Percentiles rank a stretch among this genome's conserved stretches.
phyloP scores from a whole-genome alignment of 768 basidiomycete genomes.

The Mycena galericulata region DNA sequence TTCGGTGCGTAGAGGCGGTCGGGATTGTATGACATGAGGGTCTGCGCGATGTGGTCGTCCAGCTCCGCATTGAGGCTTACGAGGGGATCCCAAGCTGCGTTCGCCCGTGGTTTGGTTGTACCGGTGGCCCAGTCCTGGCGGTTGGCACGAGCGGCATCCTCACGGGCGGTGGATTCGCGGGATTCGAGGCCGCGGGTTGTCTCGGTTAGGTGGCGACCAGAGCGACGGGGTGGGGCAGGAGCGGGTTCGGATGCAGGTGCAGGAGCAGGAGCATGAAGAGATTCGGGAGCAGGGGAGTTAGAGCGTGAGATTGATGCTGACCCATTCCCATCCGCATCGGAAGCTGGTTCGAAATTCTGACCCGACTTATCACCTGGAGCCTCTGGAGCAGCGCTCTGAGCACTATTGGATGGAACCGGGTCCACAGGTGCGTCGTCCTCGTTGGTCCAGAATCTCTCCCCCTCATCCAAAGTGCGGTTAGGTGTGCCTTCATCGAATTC shows the following conservation, averaged over 20 bases:
- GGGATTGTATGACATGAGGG: too few species aligned
- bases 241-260: too few species aligned
- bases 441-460: not conserved
- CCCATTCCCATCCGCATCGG: not conserved
- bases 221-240: slow-evolving; percentile 3
- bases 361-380: not conserved
- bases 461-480: slow-evolving; percentile 15
- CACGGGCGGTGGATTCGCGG: not conserved
- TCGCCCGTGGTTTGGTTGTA: not conserved
- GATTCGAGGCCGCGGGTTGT: not conserved
- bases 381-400: slow-evolving; percentile 8
- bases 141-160: not conserved
- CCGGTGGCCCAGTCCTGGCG: not conserved
- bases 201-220: not conserved
- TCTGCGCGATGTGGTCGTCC: not conserved
- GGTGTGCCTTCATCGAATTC: slow-evolving; percentile 2
- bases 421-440: slow-evolving; percentile 3
- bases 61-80: not conserved
- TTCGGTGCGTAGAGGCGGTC: slow-evolving; percentile 5
- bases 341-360: not conserved
- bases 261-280: not conserved
- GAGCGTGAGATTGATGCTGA: not conserved
- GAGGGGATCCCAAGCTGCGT: not conserved
- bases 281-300: not conserved
- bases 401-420: too few species aligned